phyloP scores from a whole-genome alignment of 129 eudicot genomes.

The Helianthus tuberosus region DNA sequence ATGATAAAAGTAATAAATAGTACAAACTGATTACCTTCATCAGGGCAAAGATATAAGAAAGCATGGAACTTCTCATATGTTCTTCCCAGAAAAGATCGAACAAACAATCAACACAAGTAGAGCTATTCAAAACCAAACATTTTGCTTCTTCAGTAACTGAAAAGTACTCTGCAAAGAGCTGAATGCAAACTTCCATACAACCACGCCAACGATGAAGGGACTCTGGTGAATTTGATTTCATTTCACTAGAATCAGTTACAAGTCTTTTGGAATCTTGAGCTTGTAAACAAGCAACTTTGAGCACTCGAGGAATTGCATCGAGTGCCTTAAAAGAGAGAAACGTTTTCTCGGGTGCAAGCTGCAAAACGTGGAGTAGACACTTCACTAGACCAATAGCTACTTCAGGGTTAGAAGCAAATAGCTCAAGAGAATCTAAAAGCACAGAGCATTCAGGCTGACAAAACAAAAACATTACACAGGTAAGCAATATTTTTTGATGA shows the following conservation, averaged over 20 bases:
- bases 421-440: constrained; percentile 88
- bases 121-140: constrained; percentile 63
- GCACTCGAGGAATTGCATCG: constrained; percentile 81
- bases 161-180: constrained; percentile 68
- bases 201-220: constrained; percentile 39
- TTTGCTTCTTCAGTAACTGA: constrained; percentile 74
- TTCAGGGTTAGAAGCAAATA: constrained; percentile 75
- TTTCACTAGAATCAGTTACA: constrained; percentile 31
- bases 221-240: constrained; percentile 34
- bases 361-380: constrained; percentile 76
- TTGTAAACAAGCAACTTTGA: constrained; percentile 90
- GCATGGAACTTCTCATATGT: constrained; percentile 71
- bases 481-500: constrained; percentile 12
- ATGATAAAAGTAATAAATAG: neutral
- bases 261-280: constrained; percentile 71
- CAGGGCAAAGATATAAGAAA: constrained; percentile 73
- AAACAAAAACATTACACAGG: constrained; percentile 20
- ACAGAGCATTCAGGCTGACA: constrained; percentile 93
- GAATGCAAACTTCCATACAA: constrained; percentile 67
- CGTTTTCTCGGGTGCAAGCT: constrained; percentile 79
- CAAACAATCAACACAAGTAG: constrained; percentile 71
- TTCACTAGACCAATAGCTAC: constrained; percentile 62
- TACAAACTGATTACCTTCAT: constrained; percentile 71
- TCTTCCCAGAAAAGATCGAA: constrained; percentile 95
- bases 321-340: constrained; percentile 75